Evolutionary conservation across 2,329 filamentous ascomycete species (phyloP), one percentile per base, ranked within the genome.

Genomic region (Colletotrichum godetiae): DNA sequence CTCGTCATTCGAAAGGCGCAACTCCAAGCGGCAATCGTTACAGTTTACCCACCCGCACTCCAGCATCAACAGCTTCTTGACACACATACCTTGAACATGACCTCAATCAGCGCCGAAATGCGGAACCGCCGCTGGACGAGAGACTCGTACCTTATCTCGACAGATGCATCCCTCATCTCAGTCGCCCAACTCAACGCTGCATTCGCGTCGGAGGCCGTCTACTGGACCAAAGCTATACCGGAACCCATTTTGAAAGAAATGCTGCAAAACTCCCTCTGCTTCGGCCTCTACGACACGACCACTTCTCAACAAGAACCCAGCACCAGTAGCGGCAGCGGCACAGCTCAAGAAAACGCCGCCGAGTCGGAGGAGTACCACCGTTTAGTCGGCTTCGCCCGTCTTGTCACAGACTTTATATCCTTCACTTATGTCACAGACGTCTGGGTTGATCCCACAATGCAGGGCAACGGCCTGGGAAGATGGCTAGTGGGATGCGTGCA

Each of bases 321-420:
- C 19, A 5, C 7, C 42, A 4, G 15, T 15, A 3, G 13, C 6
- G 37, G 13, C 33, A 8, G 33, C 11, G 33, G 33, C 7, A 12
- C 33, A 35, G 33, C 33, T 35, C 33, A 35, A 35, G 33, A 10
- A 11, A 12, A 35, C 33, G 33, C 56, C 12, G 5, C 29, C n/a
- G 33, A 31, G 57, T 4, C 33, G 33, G 15, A 61, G 31, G 31
- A 53, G 1, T 31, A 42, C 15, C 65, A 60, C 11, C 52, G 19
- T n/a, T 22, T 81, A 76, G 84, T 93, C 61, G 91, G 91, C 0
- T 86, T 92, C 68, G 88, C 87, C 1, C 86, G 93, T 42, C 80
- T 93, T n/a, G 84, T 94, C 64, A 95, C 92, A 10, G 93, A 95
- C 81, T 88, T 89, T 77, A 87, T 90, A 59, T 92, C 92, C 0